phyloP scores from a whole-genome alignment of 495 filamentous ascomycete genomes.

The Neurospora tetrasperma region DNA sequence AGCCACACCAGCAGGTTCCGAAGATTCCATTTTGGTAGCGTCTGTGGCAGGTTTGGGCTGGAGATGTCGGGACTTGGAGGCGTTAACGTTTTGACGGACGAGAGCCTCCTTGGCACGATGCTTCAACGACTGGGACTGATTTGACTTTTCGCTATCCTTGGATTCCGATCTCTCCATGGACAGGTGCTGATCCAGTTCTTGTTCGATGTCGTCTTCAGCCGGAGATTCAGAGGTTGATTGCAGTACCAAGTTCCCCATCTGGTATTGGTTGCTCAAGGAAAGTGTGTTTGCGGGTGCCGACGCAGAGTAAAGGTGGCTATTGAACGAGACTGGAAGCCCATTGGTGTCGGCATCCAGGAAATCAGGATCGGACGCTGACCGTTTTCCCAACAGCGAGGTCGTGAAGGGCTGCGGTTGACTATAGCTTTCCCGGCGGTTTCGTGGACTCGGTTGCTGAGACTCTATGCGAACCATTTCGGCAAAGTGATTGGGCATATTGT shows the following conservation, averaged over 20 bases:
- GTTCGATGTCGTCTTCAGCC: slow-evolving; percentile 4
- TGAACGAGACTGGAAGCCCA: slow-evolving; percentile 19
- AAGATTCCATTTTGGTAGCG: slow-evolving; percentile 8
- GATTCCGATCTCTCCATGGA: slow-evolving; percentile 37
- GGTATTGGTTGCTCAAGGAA: slow-evolving; percentile 14
- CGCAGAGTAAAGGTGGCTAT: slow-evolving; percentile 13
- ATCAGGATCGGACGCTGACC: slow-evolving; percentile 17
- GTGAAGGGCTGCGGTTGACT: slow-evolving; percentile 8
- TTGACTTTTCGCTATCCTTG: slow-evolving; percentile 33
- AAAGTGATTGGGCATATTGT: slow-evolving; percentile 27
- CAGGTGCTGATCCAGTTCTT: slow-evolving; percentile 13
- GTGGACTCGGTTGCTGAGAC: slow-evolving; percentile 30
- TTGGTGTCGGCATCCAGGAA: slow-evolving; percentile 28
- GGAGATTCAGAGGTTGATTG: slow-evolving; percentile 17
- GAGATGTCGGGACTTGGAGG: slow-evolving; percentile 21
- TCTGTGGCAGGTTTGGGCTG: slow-evolving; percentile 31
- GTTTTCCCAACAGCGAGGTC: slow-evolving; percentile 24
- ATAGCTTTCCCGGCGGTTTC: slow-evolving; percentile 21
- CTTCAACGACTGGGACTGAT: slow-evolving; percentile 29
- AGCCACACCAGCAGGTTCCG: slow-evolving; percentile 9
- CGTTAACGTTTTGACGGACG: slow-evolving; percentile 24
- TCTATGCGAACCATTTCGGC: slow-evolving; percentile 33
- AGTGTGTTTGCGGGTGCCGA: slow-evolving; percentile 20
- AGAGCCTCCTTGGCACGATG: slow-evolving; percentile 35
- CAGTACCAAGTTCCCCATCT: slow-evolving; percentile 29